Evolutionary conservation across 2,329 filamentous ascomycete genomes (phyloP), one percentile per base, ranked within the genome.

Genomic region (Phymatotrichopsis omnivora): DNA sequence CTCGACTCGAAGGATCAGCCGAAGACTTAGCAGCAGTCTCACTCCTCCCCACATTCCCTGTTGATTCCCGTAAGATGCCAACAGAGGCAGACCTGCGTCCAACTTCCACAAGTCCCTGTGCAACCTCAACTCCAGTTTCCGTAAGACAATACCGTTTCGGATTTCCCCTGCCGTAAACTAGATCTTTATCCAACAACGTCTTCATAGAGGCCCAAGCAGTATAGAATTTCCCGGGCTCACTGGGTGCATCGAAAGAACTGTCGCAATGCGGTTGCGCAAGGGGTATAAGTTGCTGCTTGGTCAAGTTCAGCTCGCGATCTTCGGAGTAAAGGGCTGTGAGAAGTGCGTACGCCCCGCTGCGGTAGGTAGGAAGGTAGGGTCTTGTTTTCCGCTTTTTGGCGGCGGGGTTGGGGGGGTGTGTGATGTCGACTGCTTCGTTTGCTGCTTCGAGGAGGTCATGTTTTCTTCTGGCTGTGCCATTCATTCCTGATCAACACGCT

Each of bases 181-280:
- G 65, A 46, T 85, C 81, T 59, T 87, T 85, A 42, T 76, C 70
- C 4, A 78, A 56, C 24, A 91, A 65, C 0, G 80, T 85, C 60
- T 83, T 84, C 72, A 89, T 86, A 1, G 82, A 85, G 57, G 75
- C 81, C 83, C 83, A 91, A 0, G 84, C 84, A 0, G 83, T 89
- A 31, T 56, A 56, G 36, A 19, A 39, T 33, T 78, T 81, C 8
- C 71, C 78, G 0, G 80, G 68, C 42, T 84, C 79, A 30, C 67
- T 69, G 0, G 81, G 78, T 0, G 73, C 75, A 0, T 73, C 80
- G 57, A 85, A 86, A 0, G 82, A 86, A 2, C 78, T 66, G 58
- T 87, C 81, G 57, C 79, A 85, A 60, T 82, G 69, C 5, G 74
- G 74, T 57, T 89, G 80, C 1, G 82, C 81, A 10, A 71, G 65